These are phyloP conservation scores for Venturia effusa DNA, from an alignment of 2,329 filamentous ascomycete species.

Conservation along the genomic window DNA sequence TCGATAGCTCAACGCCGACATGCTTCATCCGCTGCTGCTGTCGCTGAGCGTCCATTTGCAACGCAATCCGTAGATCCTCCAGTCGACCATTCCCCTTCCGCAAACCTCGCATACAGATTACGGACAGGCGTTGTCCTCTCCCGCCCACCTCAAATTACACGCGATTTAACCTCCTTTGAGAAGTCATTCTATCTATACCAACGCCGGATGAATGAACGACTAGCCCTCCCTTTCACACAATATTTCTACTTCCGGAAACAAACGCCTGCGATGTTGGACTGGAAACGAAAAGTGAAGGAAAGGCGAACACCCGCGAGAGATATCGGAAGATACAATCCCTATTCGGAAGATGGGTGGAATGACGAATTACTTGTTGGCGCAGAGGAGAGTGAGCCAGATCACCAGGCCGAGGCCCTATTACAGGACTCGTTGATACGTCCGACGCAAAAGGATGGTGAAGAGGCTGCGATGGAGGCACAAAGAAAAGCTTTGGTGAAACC, in stretches of 20 bases:
- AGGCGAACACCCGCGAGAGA: conserved; percentile 72
- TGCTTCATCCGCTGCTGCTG: conserved; percentile 27
- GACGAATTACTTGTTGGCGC: conserved; percentile 79
- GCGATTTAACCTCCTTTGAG: conserved; percentile 76
- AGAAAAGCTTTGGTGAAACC: conserved; percentile 41
- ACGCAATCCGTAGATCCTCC: conserved; percentile 2
- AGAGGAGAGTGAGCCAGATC: conserved; percentile 50
- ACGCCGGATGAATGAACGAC: conserved; percentile 87
- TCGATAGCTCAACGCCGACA: conserved; percentile 27
- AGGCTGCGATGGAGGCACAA: conserved; percentile 44
- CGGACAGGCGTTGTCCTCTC: conserved; percentile 69
- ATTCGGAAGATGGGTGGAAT: conserved; percentile 68
- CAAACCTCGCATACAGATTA: conserved; percentile 31
- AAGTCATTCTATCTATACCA: conserved; percentile 94
- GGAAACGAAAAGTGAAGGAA: conserved; percentile 74
- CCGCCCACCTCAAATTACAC: conserved; percentile 77
- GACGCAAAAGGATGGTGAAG: conserved; percentile 12
- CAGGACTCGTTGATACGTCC: conserved; percentile 59
- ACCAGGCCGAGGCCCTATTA: conserved; percentile 57
- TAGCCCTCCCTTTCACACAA: conserved; percentile 75
- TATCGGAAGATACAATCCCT: conserved; percentile 73
- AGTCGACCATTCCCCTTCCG: conserved; percentile 26
- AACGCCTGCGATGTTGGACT: conserved; percentile 75
- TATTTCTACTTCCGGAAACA: conserved; percentile 93
- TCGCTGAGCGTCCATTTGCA: conserved; percentile 17